Base-by-base conservation (phyloP, 169 alveolate species). In the Eimeria mitis region DNA sequence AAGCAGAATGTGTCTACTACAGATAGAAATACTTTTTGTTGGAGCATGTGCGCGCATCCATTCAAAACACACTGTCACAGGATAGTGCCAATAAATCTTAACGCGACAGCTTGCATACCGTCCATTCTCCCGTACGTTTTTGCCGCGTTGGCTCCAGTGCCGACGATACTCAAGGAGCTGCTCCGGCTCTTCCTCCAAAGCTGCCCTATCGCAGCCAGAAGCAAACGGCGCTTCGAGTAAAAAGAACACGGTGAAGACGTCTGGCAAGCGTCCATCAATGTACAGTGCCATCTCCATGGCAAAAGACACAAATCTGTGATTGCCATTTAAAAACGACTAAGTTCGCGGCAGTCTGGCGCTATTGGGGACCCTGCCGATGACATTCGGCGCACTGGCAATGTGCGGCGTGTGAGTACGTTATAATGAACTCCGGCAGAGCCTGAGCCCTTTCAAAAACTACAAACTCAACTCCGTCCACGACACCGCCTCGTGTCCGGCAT, bases 381-480 rank as follows among this genome's bases (percentile, higher is more conserved):
- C 87, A 89, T 37, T 89, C 95, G n/a, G 95, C 68, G 63, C 95
- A 89, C 88, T 89, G 95, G 71, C 95, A 89, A 42, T 89, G 87
- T 31, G 91, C 79, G 71, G 76, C 96, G 78, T 95, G 96, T 6
- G 91, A 61, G 61, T 95, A 95, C 68, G 95, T 85, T 31, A 95
- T 88, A 52, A 91, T 34, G 92, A 73, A 95, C 89, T 81, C 75
- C 4, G 96, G 96, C 89, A 95, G 75, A 23, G 96, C 96, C 92
- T 95, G 96, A 11, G 95, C 95, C 59, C 96, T 47, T 71, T 95
- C 96, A 63, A 78, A 95, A 65, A 95, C 95, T 28, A 95, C 95
- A 73, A 78, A 95, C 88, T 95, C 96, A 73, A 78, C 88, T 47
- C 92, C 70, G 95, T 95, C 96, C 68, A 95, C 96, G n/a, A 95